Evolutionary conservation across 345 rosid genomes (phyloP).

Genomic region (Brassica rapa): DNA sequence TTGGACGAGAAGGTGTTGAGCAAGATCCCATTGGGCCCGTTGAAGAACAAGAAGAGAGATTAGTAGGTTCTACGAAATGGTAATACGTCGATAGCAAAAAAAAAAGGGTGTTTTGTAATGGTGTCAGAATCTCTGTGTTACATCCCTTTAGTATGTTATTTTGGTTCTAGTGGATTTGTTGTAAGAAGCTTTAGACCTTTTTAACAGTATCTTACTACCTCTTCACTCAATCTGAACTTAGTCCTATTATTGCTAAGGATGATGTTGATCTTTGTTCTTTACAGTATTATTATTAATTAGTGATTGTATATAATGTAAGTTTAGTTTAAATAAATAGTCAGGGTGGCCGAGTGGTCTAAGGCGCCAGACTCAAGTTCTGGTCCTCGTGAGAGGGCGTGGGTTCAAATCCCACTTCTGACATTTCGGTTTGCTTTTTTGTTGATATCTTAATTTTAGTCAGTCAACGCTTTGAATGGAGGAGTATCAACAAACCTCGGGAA

Average conservation of each 20-base stretch:
- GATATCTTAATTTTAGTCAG: background rate
- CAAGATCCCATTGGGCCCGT: constrained; percentile 68
- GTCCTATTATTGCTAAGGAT: background rate
- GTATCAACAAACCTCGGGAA: background rate
- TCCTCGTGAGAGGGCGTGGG: constrained; percentile 56
- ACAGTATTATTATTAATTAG: background rate
- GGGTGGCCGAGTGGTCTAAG: constrained; percentile 99
- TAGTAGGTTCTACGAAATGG: constrained; percentile 36
- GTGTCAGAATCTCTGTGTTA: constrained; percentile 18
- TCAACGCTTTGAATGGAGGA: background rate
- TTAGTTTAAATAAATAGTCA: constrained; percentile 34
- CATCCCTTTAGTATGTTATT: constrained; percentile 11
- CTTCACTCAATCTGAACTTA: background rate
- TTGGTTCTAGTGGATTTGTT: background rate
- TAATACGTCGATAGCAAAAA: background rate
- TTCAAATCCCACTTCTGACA: constrained; percentile 51
- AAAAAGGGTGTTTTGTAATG: constrained; percentile 36
- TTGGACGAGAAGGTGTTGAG: constrained; percentile 74
- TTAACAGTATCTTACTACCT: background rate
- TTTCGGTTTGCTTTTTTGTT: background rate
- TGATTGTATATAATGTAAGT: background rate
- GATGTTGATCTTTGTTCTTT: background rate
- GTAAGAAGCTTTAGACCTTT: background rate
- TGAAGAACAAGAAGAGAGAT: constrained; percentile 71
- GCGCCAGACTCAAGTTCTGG: constrained; percentile 98